Conservation (phyloP, 768 basidiomycete genomes). For the Rossbeevera mucosa region DNA sequence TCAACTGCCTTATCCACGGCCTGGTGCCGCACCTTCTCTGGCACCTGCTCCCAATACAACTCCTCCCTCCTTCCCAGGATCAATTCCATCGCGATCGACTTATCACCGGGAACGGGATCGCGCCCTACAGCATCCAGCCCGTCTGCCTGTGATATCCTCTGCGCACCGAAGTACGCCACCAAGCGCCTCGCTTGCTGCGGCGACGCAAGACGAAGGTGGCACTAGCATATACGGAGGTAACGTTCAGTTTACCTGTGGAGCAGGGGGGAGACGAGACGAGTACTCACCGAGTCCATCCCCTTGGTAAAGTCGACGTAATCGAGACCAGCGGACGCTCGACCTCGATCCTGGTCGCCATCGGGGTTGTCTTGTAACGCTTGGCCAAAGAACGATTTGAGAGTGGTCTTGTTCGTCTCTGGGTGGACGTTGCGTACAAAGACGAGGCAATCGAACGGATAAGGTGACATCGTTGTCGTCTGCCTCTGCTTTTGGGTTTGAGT, state of each 20-base stretch:
- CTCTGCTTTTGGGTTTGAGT: not conserved
- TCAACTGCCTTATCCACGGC: slow-evolving; percentile 49
- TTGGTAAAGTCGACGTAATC: slow-evolving; percentile 82
- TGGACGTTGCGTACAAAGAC: slow-evolving; percentile 69
- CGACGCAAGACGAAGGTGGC: slow-evolving; percentile 63
- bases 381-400: slow-evolving; percentile 56
- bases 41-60: slow-evolving; percentile 77
- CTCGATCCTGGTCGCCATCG: not conserved
- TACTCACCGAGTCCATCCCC: slow-evolving; percentile 61
- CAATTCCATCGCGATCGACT: slow-evolving; percentile 46
- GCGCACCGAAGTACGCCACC: slow-evolving; percentile 39
- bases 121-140: slow-evolving; percentile 56
- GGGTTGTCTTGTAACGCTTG: slow-evolving; percentile 32
- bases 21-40: slow-evolving; percentile 60
- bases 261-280: not conserved
- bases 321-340: slow-evolving; percentile 34
- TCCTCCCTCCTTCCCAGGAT: slow-evolving; percentile 62
- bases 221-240: slow-evolving; percentile 39
- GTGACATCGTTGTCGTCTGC: slow-evolving; percentile 25
- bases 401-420: slow-evolving; percentile 76
- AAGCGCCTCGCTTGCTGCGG: slow-evolving; percentile 44
- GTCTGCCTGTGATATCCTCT: slow-evolving; percentile 37
- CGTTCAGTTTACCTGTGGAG: not conserved
- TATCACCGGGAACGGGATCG: slow-evolving; percentile 10
- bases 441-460: slow-evolving; percentile 63